Base-by-base conservation (phyloP, 2,329 filamentous ascomycete genomes). In the Colletotrichum endophyticum region DNA sequence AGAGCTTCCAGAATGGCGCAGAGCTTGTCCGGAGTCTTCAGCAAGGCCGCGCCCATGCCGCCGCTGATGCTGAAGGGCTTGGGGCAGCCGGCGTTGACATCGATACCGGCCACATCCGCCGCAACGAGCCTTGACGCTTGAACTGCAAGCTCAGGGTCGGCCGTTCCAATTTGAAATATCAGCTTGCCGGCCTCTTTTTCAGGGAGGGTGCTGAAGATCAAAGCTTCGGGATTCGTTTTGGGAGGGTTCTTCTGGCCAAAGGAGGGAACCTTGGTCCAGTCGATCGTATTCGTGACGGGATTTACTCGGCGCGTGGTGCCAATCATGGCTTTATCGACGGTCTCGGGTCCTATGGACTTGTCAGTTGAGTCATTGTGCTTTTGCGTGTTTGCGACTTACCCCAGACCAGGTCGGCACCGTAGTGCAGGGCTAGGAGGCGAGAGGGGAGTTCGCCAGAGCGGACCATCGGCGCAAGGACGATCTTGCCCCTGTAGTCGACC, bases 401-500 rank as follows among this genome's bases (percentile, higher is more conserved):
- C 96, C 97, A 99, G 79, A 99, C 97, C 19, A 99, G 89, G 85
- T 99, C 97, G 69, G 97, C 97, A 79, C 97, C 97, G 84, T 99
- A 99, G 82, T 98, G 95, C 77, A 99, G 91, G 36, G 97, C 95
- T 59, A 98, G 87, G 30, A 99, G 90, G 75, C 97, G 93, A 53
- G 95, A 97, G 5, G 97, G 96, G 77, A 98, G 88, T 88, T 99
- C 97, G 83, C 97, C 97, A n/a, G 95, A 98, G 80, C 97, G 94
- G 74, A 98, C 96, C 97, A 99, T 99, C 56, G 97, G 97, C 77
- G 97, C 97, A 78, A 99, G 94, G 61, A 99, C 97, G 79, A 99
- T 87, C 86, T 98, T 98, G 86, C 95, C 94, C 80, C 96, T 92
- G 86, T 98, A 99, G 88, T 98, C 96, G 81, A 98, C 96, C 68